Conservation (phyloP, 1,284 basidiomycete species). For the Tylopilus sp. region DNA sequence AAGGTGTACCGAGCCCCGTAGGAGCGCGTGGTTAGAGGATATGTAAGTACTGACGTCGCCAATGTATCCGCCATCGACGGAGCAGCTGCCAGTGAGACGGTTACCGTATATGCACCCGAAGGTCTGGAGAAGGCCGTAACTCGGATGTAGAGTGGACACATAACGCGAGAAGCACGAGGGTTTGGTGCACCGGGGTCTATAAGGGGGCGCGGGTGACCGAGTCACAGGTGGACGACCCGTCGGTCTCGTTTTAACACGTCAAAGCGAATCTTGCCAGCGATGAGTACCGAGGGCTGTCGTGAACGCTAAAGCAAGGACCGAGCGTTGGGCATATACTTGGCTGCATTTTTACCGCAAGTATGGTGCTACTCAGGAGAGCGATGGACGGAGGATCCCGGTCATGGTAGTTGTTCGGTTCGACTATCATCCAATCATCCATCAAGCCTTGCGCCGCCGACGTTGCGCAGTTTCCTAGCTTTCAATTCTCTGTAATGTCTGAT, state of each 20-base stretch:
- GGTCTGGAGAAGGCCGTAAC: constrained; percentile 9
- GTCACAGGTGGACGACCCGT: constrained; percentile 1
- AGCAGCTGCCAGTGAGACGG: constrained; percentile 3
- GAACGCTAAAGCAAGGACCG: constrained; percentile 1
- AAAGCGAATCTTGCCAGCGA: not conserved
- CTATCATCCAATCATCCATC: constrained; percentile 7
- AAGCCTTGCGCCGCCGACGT: constrained; percentile 8
- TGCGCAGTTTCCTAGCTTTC: constrained; percentile 44
- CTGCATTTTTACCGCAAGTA: constrained; percentile 3
- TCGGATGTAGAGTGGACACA: constrained; percentile 22
- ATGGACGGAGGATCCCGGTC: constrained; percentile 1
- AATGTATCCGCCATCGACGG: constrained; percentile 32
- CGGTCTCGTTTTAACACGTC: not conserved
- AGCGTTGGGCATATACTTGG: not conserved
- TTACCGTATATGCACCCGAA: constrained; percentile 9
- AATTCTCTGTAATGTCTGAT: constrained; percentile 65
- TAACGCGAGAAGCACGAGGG: constrained; percentile 5
- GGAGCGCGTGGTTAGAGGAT: too few species aligned
- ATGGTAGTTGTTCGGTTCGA: constrained; percentile 8
- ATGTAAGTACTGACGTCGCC: constrained; percentile 15
- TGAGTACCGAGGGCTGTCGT: constrained; percentile 1
- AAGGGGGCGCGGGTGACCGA: not conserved
- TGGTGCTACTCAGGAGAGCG: not conserved
- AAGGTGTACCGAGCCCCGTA: too few species aligned
- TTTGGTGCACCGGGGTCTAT: constrained; percentile 1